Evolutionary conservation across 192 early-diverging fungal species (phyloP).

Genomic region (Gigaspora rosea): DNA sequence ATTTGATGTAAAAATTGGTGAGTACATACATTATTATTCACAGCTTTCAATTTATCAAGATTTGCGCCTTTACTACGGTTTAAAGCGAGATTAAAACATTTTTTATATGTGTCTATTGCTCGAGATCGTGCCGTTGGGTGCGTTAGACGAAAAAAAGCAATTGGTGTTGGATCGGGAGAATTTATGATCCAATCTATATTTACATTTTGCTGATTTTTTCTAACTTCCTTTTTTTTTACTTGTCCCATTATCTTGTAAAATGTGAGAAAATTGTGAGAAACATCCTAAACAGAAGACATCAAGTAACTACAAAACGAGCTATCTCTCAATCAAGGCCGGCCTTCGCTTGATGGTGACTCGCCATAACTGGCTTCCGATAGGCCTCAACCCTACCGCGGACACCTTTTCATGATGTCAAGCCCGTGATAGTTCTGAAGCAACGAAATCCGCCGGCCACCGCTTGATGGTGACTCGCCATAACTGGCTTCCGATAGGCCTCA

Average conservation of each 20-base stretch:
- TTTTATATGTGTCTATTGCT: constrained; percentile 14
- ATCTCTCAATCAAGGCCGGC: constrained; percentile 6
- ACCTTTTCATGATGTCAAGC: not conserved
- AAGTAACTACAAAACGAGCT: not conserved
- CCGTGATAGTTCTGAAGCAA: not conserved
- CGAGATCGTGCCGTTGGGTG: not conserved
- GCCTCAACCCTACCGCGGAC: constrained; percentile 28
- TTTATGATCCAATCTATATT: constrained; percentile 28
- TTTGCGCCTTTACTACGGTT: constrained; percentile 10
- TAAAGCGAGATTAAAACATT: constrained; percentile 10
- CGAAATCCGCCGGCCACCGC: constrained; percentile 30
- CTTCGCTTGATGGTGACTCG: constrained; percentile 23
- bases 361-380: constrained; percentile 34
- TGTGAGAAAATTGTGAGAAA: not conserved
- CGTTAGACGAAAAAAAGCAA: constrained; percentile 28
- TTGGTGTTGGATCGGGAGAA: constrained; percentile 6
- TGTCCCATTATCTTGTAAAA: constrained; percentile 3
- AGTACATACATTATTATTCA: constrained; percentile 25
- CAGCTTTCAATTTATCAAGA: not conserved
- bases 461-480: constrained; percentile 32
- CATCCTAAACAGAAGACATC: not conserved
- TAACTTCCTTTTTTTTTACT: constrained; percentile 1
- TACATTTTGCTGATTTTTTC: not conserved
- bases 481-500: constrained; percentile 34
- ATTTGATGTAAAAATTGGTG: constrained; percentile 18